Conservation (phyloP, 1,284 basidiomycete genomes). For the Peniophora sp. region DNA sequence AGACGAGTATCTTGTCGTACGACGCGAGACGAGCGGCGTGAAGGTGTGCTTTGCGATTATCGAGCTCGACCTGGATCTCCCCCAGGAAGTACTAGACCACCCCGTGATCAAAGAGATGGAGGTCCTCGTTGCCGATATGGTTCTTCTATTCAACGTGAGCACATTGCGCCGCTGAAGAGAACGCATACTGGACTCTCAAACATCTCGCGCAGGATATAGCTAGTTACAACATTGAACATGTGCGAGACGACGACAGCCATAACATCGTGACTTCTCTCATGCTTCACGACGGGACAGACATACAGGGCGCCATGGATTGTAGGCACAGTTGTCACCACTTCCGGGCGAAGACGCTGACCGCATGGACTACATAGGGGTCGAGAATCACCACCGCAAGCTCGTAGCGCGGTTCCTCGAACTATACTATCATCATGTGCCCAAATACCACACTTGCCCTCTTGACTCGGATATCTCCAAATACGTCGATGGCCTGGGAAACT, state of each 20-base stretch:
- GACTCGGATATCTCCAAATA: conserved; percentile 25
- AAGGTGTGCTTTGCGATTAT: conserved; percentile 31
- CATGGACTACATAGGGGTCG: conserved; percentile 9
- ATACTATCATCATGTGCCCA: conserved; percentile 21
- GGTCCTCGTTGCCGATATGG: conserved; percentile 27
- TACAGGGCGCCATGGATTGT: conserved; percentile 28
- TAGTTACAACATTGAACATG: conserved; percentile 36
- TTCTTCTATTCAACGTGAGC: conserved; percentile 33
- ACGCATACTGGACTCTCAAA: conserved; percentile 3
- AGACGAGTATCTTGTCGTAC: conserved; percentile 29
- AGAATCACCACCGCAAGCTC: conserved; percentile 14
- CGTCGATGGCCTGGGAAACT: conserved; percentile 32
- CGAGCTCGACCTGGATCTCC: conserved; percentile 30
- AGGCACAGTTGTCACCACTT: no score
- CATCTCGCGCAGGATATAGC: conserved; percentile 26
- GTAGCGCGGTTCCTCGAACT: conserved; percentile 18
- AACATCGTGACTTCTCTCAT: conserved; percentile 38
- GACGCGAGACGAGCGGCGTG: conserved; percentile 34
- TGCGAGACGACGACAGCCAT: conserved; percentile 32
- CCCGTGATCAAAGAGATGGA: conserved; percentile 28
- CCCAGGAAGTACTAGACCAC: conserved; percentile 31
- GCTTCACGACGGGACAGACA: conserved; percentile 22
- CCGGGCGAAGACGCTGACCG: no score
- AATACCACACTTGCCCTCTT: conserved; percentile 22
- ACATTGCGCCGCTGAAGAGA: background rate